These are phyloP conservation scores for Acer campestre DNA, from an alignment of 345 rosid genomes.

Conservation along the genomic window DNA sequence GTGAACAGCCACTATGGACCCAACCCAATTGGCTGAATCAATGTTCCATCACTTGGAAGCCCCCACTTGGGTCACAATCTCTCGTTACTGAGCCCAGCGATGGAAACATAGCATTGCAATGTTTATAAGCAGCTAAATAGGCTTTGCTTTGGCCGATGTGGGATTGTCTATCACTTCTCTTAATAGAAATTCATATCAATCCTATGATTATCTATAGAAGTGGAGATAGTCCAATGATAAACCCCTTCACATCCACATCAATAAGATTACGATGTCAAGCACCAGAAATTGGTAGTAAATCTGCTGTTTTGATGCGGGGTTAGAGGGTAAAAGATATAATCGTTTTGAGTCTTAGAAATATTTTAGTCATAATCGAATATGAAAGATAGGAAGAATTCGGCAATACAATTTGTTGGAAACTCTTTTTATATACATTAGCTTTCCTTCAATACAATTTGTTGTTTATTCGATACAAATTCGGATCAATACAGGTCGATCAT, in stretches of 20 bases:
- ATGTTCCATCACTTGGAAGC: not conserved
- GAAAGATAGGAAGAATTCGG: not conserved
- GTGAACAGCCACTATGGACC: not conserved
- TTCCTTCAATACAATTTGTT: not conserved
- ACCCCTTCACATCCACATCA: no score
- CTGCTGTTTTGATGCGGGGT: no score
- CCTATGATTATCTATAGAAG: no score
- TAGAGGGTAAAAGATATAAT: no score
- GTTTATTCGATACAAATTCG: not conserved
- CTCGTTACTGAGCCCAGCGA: not conserved
- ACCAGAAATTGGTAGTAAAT: no score
- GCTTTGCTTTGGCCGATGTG: not conserved
- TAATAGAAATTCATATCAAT: no score
- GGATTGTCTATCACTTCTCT: not conserved
- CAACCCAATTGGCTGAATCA: not conserved
- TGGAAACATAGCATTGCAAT: fast-evolving
- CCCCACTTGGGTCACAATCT: not conserved
- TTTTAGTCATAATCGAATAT: not conserved
- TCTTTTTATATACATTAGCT: not conserved
- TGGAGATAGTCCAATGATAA: no score
- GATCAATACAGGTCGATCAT: not conserved
- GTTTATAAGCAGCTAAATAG: not conserved
- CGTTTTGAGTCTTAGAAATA: not conserved
- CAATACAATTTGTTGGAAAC: not conserved
- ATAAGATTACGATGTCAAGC: no score